Evolutionary conservation across 2,329 filamentous ascomycete species (phyloP), one percentile per base, ranked within the genome.

Genomic region (Alternaria conjuncta): DNA sequence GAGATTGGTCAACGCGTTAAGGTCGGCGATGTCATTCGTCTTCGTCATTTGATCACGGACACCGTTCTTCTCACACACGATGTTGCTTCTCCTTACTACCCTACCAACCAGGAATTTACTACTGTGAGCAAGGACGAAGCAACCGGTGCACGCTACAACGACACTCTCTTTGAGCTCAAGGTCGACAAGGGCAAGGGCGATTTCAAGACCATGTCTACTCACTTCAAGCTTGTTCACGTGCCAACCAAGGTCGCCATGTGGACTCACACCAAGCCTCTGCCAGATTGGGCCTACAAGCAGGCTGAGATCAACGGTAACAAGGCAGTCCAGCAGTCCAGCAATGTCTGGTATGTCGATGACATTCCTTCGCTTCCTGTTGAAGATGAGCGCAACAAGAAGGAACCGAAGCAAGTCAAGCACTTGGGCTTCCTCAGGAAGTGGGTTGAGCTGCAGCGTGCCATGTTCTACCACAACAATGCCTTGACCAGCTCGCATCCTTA

Each of bases 241-340:
- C 94, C 95, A 8, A 96, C 93, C 80, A 97, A 96, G 80, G 96
- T 99, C 55, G 95, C 96, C 69, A 97, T 99, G 95, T 99, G 96
- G 96, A 99, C 96, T 26, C 95, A 98, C 81, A 92, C 92, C 36
- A 96, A 90, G 63, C 93, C 96, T 54, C 88, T 99, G n/a, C 96
- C 96, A 5, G 96, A 99, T 5, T 99, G 96, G 96, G 96, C 87
- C 25, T 95, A 92, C 84, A 96, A 96, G 81, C 96, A 99, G 81
- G 95, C 97, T 76, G 96, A 99, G 80, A 97, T 99, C 85, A 99
- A 99, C 81, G 96, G 96, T 64, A 99, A 99, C 86, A 99, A 99
- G 88, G 96, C 97, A 78, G 84, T 96, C 57, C 86, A 89, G 26
- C 92, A 95, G 66, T 90, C 91, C 78, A 97, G 93, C 79, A 99